Conservation (phyloP, 768 basidiomycete genomes). For the Lactarius deliciosus region DNA sequence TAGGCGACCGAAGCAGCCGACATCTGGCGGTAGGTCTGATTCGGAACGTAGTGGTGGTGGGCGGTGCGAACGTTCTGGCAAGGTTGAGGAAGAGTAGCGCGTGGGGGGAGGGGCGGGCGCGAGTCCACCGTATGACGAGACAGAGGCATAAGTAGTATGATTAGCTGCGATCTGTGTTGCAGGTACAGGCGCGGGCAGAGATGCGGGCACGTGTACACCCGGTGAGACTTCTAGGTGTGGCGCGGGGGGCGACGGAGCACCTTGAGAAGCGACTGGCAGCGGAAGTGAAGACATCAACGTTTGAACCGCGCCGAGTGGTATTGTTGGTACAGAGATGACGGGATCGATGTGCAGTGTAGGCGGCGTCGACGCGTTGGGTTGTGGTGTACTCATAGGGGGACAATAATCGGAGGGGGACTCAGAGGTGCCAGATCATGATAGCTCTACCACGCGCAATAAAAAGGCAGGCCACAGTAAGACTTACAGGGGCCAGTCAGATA, state of each 20-base stretch:
- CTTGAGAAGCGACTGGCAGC: background rate
- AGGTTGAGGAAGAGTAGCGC: background rate
- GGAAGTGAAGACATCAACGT: background rate
- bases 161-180: background rate
- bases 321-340: background rate
- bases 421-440: background rate
- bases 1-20: background rate
- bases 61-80: background rate
- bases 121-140: conserved; percentile 1
- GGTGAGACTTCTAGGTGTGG: background rate
- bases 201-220: background rate
- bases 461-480: background rate
- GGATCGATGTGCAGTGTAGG: background rate
- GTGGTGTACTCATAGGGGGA: background rate
- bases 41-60: background rate
- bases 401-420: background rate
- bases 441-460: conserved; percentile 4
- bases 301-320: background rate
- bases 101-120: conserved; percentile 2
- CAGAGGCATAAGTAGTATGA: background rate
- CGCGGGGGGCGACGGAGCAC: background rate
- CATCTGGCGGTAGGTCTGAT: background rate
- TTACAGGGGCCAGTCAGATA: background rate
- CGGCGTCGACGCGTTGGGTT: background rate
- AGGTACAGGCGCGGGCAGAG: background rate